Conservation (phyloP, 202 grass and related monocot species). For the Eragrostis tef region DNA sequence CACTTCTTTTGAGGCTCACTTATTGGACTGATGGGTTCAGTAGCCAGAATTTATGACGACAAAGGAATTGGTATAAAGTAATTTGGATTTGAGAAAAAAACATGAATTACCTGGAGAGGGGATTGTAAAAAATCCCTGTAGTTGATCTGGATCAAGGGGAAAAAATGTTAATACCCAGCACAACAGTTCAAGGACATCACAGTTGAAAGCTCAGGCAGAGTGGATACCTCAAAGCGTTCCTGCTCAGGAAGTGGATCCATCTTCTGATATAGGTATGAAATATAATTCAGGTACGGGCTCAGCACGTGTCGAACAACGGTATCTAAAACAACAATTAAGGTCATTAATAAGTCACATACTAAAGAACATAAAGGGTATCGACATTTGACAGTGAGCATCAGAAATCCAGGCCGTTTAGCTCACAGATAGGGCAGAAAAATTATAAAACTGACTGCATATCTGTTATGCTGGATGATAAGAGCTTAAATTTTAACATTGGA, state of each 20-base stretch:
- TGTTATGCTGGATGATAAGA: not conserved
- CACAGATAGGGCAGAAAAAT: not conserved
- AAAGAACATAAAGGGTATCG: not conserved
- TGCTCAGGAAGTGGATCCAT: conserved; percentile 98
- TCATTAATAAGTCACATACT: conserved; percentile 7
- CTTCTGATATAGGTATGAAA: conserved; percentile 79
- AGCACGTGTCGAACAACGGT: conserved; percentile 55
- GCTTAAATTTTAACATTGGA: conserved; percentile 1
- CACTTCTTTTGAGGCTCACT: not conserved
- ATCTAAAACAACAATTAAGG: conserved; percentile 56
- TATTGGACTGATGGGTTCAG: not conserved
- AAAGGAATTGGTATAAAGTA: conserved; percentile 18
- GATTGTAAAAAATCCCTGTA: conserved; percentile 99
- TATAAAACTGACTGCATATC: not conserved
- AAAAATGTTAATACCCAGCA: conserved; percentile 45
- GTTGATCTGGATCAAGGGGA: conserved; percentile 62
- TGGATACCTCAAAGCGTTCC: conserved; percentile 87
- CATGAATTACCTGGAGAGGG: conserved; percentile 80
- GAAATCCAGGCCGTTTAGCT: not conserved
- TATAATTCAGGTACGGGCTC: conserved; percentile 82
- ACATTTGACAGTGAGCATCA: conserved; percentile 31
- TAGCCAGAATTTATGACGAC: conserved; percentile 24
- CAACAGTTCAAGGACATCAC: conserved; percentile 10
- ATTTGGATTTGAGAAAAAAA: conserved; percentile 21
- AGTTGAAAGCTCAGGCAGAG: conserved; percentile 3